Base-by-base conservation (phyloP, 441 rosid species). In the Erodium moschatum region DNA sequence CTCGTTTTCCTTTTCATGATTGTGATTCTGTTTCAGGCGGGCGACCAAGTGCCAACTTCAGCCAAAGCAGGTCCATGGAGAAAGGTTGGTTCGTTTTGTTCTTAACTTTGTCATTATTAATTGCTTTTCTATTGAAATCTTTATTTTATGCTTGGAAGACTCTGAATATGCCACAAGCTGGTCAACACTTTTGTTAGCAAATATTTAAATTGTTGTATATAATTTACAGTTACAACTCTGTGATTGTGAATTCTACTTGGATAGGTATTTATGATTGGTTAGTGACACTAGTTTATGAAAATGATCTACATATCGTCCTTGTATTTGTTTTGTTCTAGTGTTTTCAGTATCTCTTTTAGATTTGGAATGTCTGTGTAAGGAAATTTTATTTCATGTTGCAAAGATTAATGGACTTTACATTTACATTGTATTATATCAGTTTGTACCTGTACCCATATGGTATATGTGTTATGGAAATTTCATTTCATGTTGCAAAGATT, bases 51-150 rank as follows among this genome's bases (percentile, higher is more conserved):
- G 73, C 82, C 77, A 58, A 79, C 87, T 64, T 76, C 91, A 46
- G 29, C 92, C 66, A 91, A 77, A 81, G 79, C 98, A 72, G 98
- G 97, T 76, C 97, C 98, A 61, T 91, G 98, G 97, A 89, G 98
- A 78, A 89, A 93, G 96, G 98, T 89, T 54, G 33, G 86, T 75
- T 7, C 38, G 40, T 54, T 18, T 42, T 20, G 2, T 64, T 62
- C 56, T 75, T 64, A 58, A 52, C 44, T 61, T n/a, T 42, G 15
- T 40, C 65, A 11, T 73, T 71, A 48, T 48, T 8, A n/a, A 8
- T 48, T 48, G 13, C 56, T 48, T 48, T 13, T 16, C 56, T n/a
- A 48, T 48, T 15, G 4, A 48, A 48, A 5, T 13, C 15, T 48
- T 48, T 48, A 33, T 33, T 33, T 33, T 33, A 33, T 3, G 38